Evolutionary conservation across 202 grass and related monocot species (phyloP), one percentile per base, ranked within the genome.

Genomic region (Zizania palustris): DNA sequence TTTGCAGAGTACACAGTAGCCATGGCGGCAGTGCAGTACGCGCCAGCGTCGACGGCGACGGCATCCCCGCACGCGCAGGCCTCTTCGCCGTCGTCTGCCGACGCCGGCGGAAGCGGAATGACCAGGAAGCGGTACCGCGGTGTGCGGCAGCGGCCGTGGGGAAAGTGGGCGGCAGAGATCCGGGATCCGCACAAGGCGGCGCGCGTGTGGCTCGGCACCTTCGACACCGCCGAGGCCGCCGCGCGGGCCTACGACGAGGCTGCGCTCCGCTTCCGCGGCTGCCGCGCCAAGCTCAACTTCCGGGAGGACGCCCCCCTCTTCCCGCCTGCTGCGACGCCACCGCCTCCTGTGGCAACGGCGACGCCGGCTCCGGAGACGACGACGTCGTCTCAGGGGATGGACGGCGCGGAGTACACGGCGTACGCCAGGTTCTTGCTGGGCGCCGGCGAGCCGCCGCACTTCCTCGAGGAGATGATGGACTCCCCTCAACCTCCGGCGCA

Each of bases 101-200:
- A 19, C 69, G 64, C 22, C 14, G 6, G 45, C 36, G 59, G 22
- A 6, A n/a, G n/a, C 18, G 49, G 9, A 7, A 5, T 35, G 63
- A 8, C 8, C 7, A 36, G 70, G 37, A 37, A 35, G 55, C 72
- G 80, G 9, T 90, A 84, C 71, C 69, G 84, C 21, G 88, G 88
- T 16, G 88, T 90, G 19, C 84, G 88, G 55, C 88, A 82, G 66
- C 84, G 88, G 15, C 88, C 84, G 19, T 91, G 88, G 88, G 88
- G 88, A n/a, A 91, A 91, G 51, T 91, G 88, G 88, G 88, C 88
- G 18, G 88, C 88, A 68, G 88, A 91, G 85, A 91, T 91, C 60
- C 63, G 88, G 0, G 88, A 87, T 62, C 88, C 88, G 3, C 48
- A 59, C 14, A 89, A 79, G 83, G 87, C 87, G 67, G 83, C 83